A percentile compares a stretch with the other conserved stretches of the same genome.
Evolutionary conservation across 192 early-diverging fungal genomes (phyloP).

Genomic region (Coemansia sp.): DNA sequence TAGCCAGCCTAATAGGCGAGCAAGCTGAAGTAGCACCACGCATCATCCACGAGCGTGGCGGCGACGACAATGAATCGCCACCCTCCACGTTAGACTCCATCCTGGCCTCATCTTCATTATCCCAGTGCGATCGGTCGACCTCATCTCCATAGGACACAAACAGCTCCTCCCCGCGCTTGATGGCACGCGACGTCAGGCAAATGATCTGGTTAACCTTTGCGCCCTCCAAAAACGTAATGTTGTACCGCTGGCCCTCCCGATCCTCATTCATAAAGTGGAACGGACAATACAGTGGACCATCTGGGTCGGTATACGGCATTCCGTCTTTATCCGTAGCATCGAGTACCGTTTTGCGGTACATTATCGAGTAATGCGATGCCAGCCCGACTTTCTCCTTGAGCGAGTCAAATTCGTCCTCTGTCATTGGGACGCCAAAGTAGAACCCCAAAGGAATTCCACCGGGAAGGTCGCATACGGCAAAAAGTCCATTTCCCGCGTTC

Average conservation of each 20-base stretch:
- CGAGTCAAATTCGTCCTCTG: constrained; percentile 91
- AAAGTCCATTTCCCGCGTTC: constrained; percentile 74
- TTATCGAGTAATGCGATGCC: constrained; percentile 85
- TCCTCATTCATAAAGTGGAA: constrained; percentile 94
- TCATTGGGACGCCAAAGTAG: constrained; percentile 96
- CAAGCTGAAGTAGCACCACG: neutral
- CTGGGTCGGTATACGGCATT: constrained; percentile 69
- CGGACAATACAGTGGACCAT: constrained; percentile 69
- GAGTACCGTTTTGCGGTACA: constrained; percentile 87
- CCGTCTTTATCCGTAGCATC: constrained; percentile 88
- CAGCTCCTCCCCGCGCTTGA: constrained; percentile 77
- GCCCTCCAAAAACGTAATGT: constrained; percentile 79
- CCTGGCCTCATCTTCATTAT: constrained; percentile 4
- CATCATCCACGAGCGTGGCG: constrained; percentile 11
- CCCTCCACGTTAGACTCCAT: neutral
- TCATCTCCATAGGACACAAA: constrained; percentile 87
- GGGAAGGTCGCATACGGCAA: constrained; percentile 73
- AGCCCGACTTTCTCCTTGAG: constrained; percentile 78
- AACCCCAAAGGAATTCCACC: constrained; percentile 79
- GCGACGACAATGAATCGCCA: neutral
- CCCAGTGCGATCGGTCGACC: constrained; percentile 78
- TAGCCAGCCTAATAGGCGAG: constrained; percentile 1
- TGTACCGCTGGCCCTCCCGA: constrained; percentile 27
- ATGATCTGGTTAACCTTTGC: constrained; percentile 84
- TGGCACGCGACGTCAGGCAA: constrained; percentile 70